Evolutionary conservation across 2,329 filamentous ascomycete species (phyloP).

Genomic region (Aureobasidium namibiae): DNA sequence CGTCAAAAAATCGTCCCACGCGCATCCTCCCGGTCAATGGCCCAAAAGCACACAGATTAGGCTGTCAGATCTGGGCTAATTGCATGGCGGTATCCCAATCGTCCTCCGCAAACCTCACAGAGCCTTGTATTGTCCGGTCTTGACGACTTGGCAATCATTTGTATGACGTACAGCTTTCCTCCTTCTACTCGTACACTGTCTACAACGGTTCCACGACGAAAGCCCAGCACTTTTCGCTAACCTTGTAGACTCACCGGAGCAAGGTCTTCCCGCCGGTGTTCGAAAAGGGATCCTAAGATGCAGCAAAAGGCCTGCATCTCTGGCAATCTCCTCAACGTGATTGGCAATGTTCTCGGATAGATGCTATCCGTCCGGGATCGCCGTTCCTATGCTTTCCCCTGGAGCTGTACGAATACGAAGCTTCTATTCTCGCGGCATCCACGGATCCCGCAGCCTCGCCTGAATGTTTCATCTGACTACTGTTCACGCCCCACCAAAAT

Average conservation of each 20-base stretch:
- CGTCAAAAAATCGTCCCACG: not conserved
- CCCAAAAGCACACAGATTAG: not conserved
- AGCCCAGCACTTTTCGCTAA: not conserved
- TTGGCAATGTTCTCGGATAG: not conserved
- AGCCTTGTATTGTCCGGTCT: not conserved
- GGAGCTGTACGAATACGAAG: not conserved
- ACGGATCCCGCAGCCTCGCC: not conserved
- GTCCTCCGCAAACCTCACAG: not conserved
- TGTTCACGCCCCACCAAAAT: not conserved
- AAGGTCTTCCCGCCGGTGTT: not conserved
- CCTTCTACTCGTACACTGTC: not conserved
- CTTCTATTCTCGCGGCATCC: not conserved
- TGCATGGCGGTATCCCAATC: not conserved
- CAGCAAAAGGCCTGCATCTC: not conserved
- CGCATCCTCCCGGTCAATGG: not conserved
- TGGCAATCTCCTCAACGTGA: constrained; percentile 1
- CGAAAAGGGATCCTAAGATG: not conserved
- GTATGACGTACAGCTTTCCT: not conserved
- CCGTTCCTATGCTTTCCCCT: not conserved
- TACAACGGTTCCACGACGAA: not conserved
- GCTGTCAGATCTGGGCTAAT: not conserved
- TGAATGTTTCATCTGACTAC: not conserved
- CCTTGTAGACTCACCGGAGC: not conserved
- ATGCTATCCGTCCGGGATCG: not conserved
- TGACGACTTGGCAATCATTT: not conserved